A percentile compares a stretch with the other conserved stretches of the same genome.
phyloP scores from a whole-genome alignment of 352 stramenopile genomes.

The Phytophthora pseudosyringae region DNA sequence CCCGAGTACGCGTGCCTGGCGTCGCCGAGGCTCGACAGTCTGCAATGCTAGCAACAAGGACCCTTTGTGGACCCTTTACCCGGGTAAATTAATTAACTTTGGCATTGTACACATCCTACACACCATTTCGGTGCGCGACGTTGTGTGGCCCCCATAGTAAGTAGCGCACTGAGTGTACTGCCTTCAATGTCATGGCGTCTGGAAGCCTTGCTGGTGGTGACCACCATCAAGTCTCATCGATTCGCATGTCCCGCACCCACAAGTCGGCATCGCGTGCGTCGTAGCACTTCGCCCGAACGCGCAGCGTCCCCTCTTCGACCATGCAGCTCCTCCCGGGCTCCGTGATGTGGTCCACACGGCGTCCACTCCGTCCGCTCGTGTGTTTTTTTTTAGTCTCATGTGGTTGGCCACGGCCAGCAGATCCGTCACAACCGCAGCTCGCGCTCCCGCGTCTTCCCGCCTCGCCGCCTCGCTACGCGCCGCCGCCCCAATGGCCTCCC shows the following conservation, averaged over 20 bases:
- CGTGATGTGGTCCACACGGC: constrained; percentile 5
- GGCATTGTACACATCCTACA: too few relatives aligned
- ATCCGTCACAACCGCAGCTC: constrained; percentile 19
- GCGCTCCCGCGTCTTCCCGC: neutral
- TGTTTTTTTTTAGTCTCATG: constrained; percentile 8
- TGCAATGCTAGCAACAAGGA: neutral
- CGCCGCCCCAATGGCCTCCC: constrained; percentile 23
- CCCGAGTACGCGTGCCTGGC: constrained; percentile 22
- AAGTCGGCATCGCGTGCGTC: neutral
- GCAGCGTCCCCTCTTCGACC: neutral
- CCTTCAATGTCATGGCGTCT: too few relatives aligned
- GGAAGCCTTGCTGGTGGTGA: too few relatives aligned
- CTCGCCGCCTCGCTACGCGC: constrained; percentile 1
- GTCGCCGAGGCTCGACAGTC: constrained; percentile 19
- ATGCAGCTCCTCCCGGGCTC: neutral
- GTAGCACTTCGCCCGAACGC: neutral
- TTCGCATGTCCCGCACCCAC: neutral
- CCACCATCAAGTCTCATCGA: neutral
- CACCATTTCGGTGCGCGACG: too few relatives aligned
- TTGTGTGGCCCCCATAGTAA: too few relatives aligned
- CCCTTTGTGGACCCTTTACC: too few relatives aligned
- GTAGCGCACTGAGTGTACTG: too few relatives aligned
- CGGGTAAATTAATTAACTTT: too few relatives aligned
- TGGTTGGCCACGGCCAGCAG: constrained; percentile 30
- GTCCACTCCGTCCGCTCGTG: neutral